Base-by-base conservation (phyloP, 768 basidiomycete genomes). In the Tylopilus balloui region DNA sequence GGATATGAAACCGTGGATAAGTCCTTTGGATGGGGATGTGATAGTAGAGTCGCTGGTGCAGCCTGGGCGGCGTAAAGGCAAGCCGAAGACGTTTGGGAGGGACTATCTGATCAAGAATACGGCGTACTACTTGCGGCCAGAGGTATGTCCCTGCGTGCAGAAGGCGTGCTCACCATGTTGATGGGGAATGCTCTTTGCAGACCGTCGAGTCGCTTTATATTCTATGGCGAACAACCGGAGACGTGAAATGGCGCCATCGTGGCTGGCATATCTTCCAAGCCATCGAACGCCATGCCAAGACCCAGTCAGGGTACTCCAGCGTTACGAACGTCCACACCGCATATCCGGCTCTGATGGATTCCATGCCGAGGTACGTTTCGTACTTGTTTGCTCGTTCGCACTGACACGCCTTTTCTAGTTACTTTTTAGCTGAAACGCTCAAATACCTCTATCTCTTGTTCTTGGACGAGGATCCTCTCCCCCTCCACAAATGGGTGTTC, bases 391-490 rank as follows among this genome's bases (percentile, higher is more conserved):
- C 21, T 11, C 7, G 14, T 35, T 28, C 2, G 7, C 36, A 17
- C 38, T 4, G n/a, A n/a, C n/a, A 24, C 36, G 15, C 14, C 14
- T 2, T 5, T 11, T 15, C 11, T 24, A 78, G 78, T 48, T 80
- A 73, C 64, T 78, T 79, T 66, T 64, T 79, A 24, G 78, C 80
- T 2, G 78, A 80, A 58, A 81, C 79, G 52, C 69, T 88, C 50
- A 86, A 87, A 65, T 88, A 89, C 60, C 72, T 87, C 42, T 84
- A 84, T 63, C 70, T 89, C 19, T 65, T 86, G 64, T 90, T 88
- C 62, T 69, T 66, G 37, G 76, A 86, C 34, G 73, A 79, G 6
- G 83, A 89, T 52, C 75, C 70, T 4, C 53, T 88, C 13, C 71
- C 77, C 0, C 68, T 80, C 32, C 69, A 77, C 14, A 67, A 74